Base-by-base conservation (phyloP, 305 asterid species). In the Ruellia speciosa region DNA sequence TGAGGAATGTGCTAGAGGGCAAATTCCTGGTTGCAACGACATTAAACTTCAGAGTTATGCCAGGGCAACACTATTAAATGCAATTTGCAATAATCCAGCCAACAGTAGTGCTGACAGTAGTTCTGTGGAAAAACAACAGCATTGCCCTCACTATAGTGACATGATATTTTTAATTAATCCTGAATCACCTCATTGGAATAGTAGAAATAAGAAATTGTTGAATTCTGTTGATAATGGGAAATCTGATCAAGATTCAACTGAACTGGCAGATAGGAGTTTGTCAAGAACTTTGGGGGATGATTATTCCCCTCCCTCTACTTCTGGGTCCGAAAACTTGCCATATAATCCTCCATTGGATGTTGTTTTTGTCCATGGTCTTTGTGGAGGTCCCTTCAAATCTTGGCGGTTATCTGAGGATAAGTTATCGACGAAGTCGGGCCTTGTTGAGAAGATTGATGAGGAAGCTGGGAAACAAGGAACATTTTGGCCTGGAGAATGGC, bases 401-500 rank as follows among this genome's bases (percentile, higher is more conserved):
- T 92, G 99, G 99, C 86, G 97, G 68, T 65, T 92, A 71, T 88
- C 99, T 12, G 99, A 88, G 73, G 88, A 88, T 75, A 92, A 92
- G 81, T 86, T 85, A 52, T 92, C 99, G 12, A 88, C 97, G 20
- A 92, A 92, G 73, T 92, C 99, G 68, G 99, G 99, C 75, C 94
- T 92, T 67, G 95, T 92, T 63, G 99, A 92, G 78, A 92, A 88
- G 80, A 92, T 92, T 76, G 99, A 92, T 56, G 95, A 86, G 78
- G 99, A 92, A 70, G 97, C 97, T 54, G 99, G 99, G 54, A 86
- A 79, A 72, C 86, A 81, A 62, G 99, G 99, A 73, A 84, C 99
- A 56, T 88, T 92, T 65, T 92, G 99, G 99, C 99, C 99, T 19
- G 96, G 87, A 62, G 97, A 92, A 70, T 92, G 99, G 99, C 96